Base-by-base conservation (phyloP, 83 land plant genomes). In the Thuja plicata region DNA sequence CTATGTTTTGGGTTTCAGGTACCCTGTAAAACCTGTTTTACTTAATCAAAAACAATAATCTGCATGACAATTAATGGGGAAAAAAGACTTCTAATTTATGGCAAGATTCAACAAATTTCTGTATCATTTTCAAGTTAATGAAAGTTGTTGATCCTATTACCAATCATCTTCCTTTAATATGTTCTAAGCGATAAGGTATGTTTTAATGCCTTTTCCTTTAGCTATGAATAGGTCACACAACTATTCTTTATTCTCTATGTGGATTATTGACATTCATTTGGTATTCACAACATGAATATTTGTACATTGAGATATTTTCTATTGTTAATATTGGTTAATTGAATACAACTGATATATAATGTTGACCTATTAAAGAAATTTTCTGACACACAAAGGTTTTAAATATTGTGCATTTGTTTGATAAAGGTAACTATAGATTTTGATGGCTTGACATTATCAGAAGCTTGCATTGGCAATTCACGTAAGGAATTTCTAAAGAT, bases 51-150 rank as follows among this genome's bases (percentile, higher is more conserved):
- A 8, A 91, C 89, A 89, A 88, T 92, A 85, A 89, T 87, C 11
- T 48, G 89, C 35, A 62, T 92, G 87, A 57, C 54, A n/a, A 86
- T 90, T 46, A 6, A 74, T 52, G 90, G 88, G 5, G 66, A 88
- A 66, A 76, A 50, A 32, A 90, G 32, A 90, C 90, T 32, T 88
- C 91, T 74, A 90, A 90, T 50, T 7, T 93, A 71, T 92, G 90
- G 90, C 91, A 93, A 77, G 92, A 92, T 70, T 91, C 92, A 17
- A 66, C 90, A 41, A 71, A 73, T 35, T 38, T 94, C 41, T 55
- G 52, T 55, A 70, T 90, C 37, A 88, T 60, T 0, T 35, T 94
- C 27, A 88, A 89, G n/a, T 94, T 93, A 15, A 60, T 79, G 41
- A 80, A 90, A 90, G 84, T 95, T 38, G 46, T 89, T 54, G 54